A percentile compares a stretch with the other conserved stretches of the same genome.
phyloP scores from a whole-genome alignment of 129 eudicot species.

The Chrysanthemum lavandulifolium region DNA sequence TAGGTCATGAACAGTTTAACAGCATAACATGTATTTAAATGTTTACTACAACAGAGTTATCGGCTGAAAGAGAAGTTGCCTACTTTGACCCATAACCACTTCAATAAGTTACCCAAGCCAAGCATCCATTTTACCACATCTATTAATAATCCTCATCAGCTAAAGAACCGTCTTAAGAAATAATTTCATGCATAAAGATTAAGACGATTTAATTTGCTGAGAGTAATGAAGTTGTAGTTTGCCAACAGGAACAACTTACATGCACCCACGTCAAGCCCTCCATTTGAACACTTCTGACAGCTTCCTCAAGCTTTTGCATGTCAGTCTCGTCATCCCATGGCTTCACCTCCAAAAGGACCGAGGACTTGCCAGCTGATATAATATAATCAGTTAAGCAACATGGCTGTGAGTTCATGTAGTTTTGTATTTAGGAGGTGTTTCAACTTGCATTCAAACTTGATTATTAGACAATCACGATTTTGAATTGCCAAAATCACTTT shows the following conservation, averaged over 20 bases:
- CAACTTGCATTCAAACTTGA: background rate
- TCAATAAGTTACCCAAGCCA: too few species aligned
- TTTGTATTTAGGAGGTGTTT: too few species aligned
- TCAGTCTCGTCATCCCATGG: conserved; percentile 99
- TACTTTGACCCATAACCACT: too few species aligned
- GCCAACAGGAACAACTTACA: conserved; percentile 42
- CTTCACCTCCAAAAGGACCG: conserved; percentile 74
- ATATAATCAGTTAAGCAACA: background rate
- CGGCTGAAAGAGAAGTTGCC: too few species aligned
- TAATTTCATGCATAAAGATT: background rate
- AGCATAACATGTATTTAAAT: too few species aligned
- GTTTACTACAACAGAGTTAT: too few species aligned
- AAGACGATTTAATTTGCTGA: background rate
- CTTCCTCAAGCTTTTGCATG: conserved; percentile 90
- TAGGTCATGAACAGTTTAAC: too few species aligned
- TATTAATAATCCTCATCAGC: too few species aligned
- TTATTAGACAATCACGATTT: background rate
- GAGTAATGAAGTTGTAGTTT: background rate
- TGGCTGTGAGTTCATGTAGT: background rate
- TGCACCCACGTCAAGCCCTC: conserved; percentile 91
- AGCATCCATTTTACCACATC: too few species aligned
- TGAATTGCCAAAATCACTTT: background rate
- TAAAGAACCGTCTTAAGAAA: too few species aligned
- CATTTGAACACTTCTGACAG: conserved; percentile 71
- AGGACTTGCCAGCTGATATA: conserved; percentile 74